A percentile compares a stretch with the other conserved stretches of the same genome.
Conservation (phyloP, 768 basidiomycete species). For the Chalciporus chontae region DNA sequence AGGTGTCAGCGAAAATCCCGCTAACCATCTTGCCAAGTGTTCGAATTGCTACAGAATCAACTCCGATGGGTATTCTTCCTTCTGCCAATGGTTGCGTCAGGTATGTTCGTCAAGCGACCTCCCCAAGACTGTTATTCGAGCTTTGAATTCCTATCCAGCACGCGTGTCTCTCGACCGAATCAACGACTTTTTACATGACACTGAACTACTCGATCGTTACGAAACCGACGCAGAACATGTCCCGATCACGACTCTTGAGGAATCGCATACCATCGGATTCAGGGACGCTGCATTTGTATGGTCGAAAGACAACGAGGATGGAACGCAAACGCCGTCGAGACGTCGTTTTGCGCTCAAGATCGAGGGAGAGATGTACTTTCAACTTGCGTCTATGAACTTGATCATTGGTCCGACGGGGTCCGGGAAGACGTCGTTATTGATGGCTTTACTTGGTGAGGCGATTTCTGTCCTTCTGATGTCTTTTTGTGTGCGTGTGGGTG, state of each 20-base stretch:
- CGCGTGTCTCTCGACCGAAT: slow-evolving; percentile 66
- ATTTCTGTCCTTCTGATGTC: too few relatives aligned
- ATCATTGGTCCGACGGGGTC: slow-evolving; percentile 58
- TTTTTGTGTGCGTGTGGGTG: too few relatives aligned
- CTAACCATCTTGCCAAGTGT: slow-evolving; percentile 34
- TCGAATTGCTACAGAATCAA: slow-evolving; percentile 56
- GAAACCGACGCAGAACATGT: neutral
- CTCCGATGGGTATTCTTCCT: slow-evolving; percentile 37
- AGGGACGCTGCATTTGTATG: slow-evolving; percentile 55
- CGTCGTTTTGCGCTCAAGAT: slow-evolving; percentile 50
- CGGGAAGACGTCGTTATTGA: slow-evolving; percentile 63
- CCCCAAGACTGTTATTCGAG: slow-evolving; percentile 22
- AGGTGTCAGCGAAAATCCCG: neutral
- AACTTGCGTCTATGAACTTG: slow-evolving; percentile 49
- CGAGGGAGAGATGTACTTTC: slow-evolving; percentile 54
- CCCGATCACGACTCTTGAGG: slow-evolving; percentile 3
- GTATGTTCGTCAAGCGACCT: too few relatives aligned
- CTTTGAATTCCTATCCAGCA: slow-evolving; percentile 32
- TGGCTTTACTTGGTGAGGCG: slow-evolving; percentile 51
- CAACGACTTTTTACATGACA: slow-evolving; percentile 40
- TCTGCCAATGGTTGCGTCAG: slow-evolving; percentile 20
- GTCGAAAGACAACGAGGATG: slow-evolving; percentile 23
- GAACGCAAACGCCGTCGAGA: slow-evolving; percentile 16
- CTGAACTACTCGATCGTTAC: slow-evolving; percentile 14
- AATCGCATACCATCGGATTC: slow-evolving; percentile 45